Evolutionary conservation across 1,284 basidiomycete genomes (phyloP).

Genomic region (Austroboletus rostrupii): DNA sequence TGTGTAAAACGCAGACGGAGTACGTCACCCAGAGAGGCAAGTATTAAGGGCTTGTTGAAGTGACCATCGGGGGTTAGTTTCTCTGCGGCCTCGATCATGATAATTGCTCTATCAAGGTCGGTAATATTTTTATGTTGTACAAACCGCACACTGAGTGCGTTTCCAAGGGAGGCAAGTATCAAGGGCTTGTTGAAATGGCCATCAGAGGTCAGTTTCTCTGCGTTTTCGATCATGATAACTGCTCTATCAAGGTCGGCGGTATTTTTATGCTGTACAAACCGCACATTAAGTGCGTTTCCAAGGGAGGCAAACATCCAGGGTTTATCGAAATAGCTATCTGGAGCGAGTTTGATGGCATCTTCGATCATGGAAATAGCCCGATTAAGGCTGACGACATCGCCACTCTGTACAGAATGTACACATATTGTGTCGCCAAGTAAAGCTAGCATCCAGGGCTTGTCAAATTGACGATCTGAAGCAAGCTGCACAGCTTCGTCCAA

Average conservation of each 20-base stretch:
- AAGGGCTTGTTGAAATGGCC: background rate
- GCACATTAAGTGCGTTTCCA: too few relatives aligned
- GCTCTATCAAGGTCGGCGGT: background rate
- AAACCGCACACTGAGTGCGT: background rate
- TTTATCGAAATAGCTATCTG: background rate
- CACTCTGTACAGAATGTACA: background rate
- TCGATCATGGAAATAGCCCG: background rate
- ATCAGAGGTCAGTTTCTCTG: background rate
- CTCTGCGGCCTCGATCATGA: background rate
- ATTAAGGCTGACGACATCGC: too few relatives aligned
- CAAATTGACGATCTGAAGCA: background rate
- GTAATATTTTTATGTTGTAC: background rate
- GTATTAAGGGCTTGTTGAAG: background rate
- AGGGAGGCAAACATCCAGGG: background rate
- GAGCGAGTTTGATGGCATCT: background rate
- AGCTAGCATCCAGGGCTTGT: background rate
- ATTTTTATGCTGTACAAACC: background rate
- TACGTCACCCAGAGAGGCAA: background rate
- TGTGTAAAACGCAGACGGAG: background rate
- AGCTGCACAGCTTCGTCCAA: background rate
- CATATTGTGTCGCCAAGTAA: background rate
- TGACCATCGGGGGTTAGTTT: background rate
- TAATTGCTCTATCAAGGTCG: background rate
- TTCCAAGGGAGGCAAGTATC: background rate
- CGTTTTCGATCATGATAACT: background rate